Base-by-base conservation (phyloP, 1,284 basidiomycete species). In the Naganishia cerealis region DNA sequence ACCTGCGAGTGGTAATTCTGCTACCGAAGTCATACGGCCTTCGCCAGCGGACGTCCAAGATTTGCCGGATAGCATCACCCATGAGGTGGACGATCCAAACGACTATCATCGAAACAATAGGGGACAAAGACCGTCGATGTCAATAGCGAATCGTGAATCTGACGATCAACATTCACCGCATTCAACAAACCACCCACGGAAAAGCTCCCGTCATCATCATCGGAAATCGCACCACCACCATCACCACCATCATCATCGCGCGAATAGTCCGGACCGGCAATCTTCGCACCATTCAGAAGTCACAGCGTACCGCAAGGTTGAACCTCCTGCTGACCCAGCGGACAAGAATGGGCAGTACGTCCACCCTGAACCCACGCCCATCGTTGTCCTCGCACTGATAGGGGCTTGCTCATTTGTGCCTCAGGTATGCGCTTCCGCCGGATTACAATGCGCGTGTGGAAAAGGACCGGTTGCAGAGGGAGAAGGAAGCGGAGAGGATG, bases 401-500 rank as follows among this genome's bases (percentile, higher is more conserved):
- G n/a, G n/a, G n/a, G n/a, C n/a, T n/a, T n/a, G n/a, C n/a, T n/a
- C n/a, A n/a, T n/a, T n/a, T n/a, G n/a, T n/a, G n/a, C n/a, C n/a
- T n/a, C n/a, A 68, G 67, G 36, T 68, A 68, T n/a, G 67, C 67
- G 18, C 21, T 62, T 12, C 67, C 67, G 24, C 67, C 67, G 2
- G 58, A 55, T 18, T 68, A 68, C 33, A 50, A 56, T 13, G 36
- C 58, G 2, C 57, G 67, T 0, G 21, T 56, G n/a, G 67, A 62
- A n/a, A 52, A 55, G 26, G 61, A 63, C 21, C 38, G 38, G 15
- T 29, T 40, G n/a, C 38, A 40, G 24, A 33, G n/a, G 40, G 53
- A 56, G 10, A 61, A 56, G 12, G 59, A 68, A 38, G 42, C 40
- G 1, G 67, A 68, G 24, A 33, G 36, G 18, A 24, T 56, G 12